Conservation (phyloP, 2,329 filamentous ascomycete genomes). For the Clarireedia paspali region DNA sequence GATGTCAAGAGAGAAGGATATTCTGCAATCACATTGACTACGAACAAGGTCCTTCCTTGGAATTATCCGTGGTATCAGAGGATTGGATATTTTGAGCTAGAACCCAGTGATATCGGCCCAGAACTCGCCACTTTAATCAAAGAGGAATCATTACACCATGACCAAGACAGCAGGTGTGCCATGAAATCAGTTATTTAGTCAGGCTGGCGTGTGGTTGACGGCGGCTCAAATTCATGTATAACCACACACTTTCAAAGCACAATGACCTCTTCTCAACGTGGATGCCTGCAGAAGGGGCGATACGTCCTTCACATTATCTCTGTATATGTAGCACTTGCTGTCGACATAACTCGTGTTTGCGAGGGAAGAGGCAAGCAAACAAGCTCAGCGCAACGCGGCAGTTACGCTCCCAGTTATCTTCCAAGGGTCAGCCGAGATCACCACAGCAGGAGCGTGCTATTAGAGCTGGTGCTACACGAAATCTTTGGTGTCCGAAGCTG, state of each 20-base stretch:
- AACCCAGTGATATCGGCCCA: conserved; percentile 12
- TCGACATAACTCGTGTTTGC: neutral
- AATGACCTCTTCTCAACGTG: neutral
- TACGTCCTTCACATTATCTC: neutral
- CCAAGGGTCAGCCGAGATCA: conserved; percentile 1
- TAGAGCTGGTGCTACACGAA: conserved; percentile 8
- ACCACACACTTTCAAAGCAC: neutral
- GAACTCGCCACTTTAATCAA: neutral
- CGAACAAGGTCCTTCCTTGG: conserved; percentile 23
- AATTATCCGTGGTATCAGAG: conserved; percentile 27
- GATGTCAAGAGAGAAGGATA: conserved; percentile 23
- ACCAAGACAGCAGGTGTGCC: neutral
- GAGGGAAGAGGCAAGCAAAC: neutral
- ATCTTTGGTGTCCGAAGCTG: neutral
- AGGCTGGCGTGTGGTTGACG: neutral
- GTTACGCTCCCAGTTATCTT: neutral
- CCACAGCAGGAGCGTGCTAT: conserved; percentile 5
- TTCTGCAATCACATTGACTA: conserved; percentile 25
- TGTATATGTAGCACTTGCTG: neutral
- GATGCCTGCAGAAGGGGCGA: neutral
- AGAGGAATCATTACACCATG: neutral
- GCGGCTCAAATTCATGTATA: neutral
- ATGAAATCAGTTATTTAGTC: conserved; percentile 2
- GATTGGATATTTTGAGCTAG: conserved; percentile 24
- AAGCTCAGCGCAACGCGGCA: neutral